Conservation (phyloP, 331 rosid species). For the Cydonia oblonga region DNA sequence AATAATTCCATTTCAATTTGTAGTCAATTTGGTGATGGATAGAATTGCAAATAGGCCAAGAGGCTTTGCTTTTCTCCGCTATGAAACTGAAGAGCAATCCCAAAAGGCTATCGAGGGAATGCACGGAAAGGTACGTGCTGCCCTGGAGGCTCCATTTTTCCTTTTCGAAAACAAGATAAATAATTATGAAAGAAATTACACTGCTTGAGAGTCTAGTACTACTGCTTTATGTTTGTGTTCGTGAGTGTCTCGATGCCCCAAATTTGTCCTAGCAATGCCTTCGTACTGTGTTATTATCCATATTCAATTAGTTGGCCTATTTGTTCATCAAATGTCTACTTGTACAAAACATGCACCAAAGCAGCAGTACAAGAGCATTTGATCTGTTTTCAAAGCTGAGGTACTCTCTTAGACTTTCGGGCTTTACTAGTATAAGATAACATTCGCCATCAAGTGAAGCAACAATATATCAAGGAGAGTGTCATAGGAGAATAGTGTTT, state of each 20-base stretch:
- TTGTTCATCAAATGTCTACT: neutral
- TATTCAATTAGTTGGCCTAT: neutral
- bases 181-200: neutral
- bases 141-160: neutral
- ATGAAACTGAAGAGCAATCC: slow-evolving; percentile 74
- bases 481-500: neutral
- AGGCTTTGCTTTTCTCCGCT: slow-evolving; percentile 86
- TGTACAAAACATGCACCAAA: neutral
- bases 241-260: neutral
- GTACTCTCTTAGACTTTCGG: neutral
- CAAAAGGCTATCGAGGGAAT: slow-evolving; percentile 75
- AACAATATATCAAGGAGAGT: neutral
- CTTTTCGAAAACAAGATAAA: neutral
- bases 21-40: slow-evolving; percentile 95
- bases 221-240: neutral
- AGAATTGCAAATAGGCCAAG: slow-evolving; percentile 83
- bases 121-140: slow-evolving; percentile 75
- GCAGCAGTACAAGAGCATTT: neutral
- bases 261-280: neutral
- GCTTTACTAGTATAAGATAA: neutral
- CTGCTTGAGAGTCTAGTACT: neutral
- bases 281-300: neutral
- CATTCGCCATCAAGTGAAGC: neutral
- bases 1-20: neutral
- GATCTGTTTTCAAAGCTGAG: neutral